Percentiles rank a stretch among this genome's conserved stretches.
phyloP scores from a whole-genome alignment of 495 filamentous ascomycete species.

The Lasiosphaeris hirsuta region DNA sequence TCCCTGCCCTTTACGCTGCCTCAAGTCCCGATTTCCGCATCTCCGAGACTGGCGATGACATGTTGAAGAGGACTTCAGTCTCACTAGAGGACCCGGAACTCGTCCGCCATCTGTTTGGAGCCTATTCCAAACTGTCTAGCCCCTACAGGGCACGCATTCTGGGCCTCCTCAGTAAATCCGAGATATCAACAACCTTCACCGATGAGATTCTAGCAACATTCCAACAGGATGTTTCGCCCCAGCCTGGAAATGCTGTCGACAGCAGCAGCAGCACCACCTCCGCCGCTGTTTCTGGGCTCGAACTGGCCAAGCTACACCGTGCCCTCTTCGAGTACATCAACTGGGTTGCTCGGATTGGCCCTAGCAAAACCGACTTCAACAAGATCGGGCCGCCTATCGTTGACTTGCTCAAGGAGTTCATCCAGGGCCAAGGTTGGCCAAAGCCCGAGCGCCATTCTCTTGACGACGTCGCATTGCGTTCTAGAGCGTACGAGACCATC shows the following conservation, averaged over 20 bases:
- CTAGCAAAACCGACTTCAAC: slow-evolving; percentile 47
- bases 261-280: neutral
- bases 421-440: slow-evolving; percentile 83
- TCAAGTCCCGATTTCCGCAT: slow-evolving; percentile 79
- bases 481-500: slow-evolving; percentile 78
- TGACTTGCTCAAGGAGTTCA: slow-evolving; percentile 65
- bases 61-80: slow-evolving; percentile 69
- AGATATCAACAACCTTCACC: slow-evolving; percentile 58
- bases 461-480: slow-evolving; percentile 64
- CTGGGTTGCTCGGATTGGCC: slow-evolving; percentile 77
- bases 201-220: slow-evolving; percentile 65
- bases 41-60: slow-evolving; percentile 75
- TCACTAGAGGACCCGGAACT: slow-evolving; percentile 67
- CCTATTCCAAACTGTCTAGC: slow-evolving; percentile 68
- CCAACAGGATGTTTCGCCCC: slow-evolving; percentile 47
- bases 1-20: slow-evolving; percentile 80
- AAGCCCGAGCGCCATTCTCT: slow-evolving; percentile 51
- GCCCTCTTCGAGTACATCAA: slow-evolving; percentile 87
- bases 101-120: slow-evolving; percentile 60
- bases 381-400: slow-evolving; percentile 69
- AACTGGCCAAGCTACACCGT: slow-evolving; percentile 55
- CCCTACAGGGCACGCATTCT: slow-evolving; percentile 76
- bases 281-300: slow-evolving; percentile 21
- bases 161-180: slow-evolving; percentile 71
- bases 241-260: neutral